These are phyloP conservation scores for Fagopyrum esculentum DNA, from an alignment of 148 eudicot genomes.

Conservation along the genomic window DNA sequence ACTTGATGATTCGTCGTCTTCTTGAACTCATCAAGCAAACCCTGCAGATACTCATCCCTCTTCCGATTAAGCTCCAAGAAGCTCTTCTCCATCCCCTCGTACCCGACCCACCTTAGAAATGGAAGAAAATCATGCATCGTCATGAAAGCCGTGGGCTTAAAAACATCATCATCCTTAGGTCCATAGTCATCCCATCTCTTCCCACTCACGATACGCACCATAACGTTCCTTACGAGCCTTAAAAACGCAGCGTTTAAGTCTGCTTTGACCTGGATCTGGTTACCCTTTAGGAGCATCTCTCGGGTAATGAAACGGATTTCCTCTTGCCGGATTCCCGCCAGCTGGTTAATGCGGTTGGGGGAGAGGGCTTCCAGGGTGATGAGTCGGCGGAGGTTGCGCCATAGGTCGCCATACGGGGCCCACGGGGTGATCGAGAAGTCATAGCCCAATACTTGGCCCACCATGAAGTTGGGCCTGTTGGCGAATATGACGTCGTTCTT, in stretches of 20 bases:
- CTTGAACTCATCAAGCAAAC: conserved; percentile 10
- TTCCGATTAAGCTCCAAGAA: conserved; percentile 9
- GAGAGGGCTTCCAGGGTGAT: conserved; percentile 26
- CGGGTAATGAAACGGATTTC: conserved; percentile 10
- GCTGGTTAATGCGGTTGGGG: conserved; percentile 18
- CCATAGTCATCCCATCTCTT: not conserved
- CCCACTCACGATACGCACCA: conserved; percentile 8
- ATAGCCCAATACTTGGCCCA: conserved; percentile 28
- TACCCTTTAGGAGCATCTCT: not conserved
- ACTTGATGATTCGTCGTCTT: conserved; percentile 16
- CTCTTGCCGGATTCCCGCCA: conserved; percentile 15
- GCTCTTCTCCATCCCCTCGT: conserved; percentile 14
- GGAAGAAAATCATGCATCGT: conserved; percentile 7
- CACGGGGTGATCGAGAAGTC: conserved; percentile 27
- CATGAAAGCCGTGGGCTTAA: conserved; percentile 10
- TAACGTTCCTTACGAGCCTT: not conserved
- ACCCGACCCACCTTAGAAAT: conserved; percentile 16
- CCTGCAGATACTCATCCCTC: conserved; percentile 12
- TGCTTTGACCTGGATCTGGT: not conserved
- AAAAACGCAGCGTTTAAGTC: not conserved
- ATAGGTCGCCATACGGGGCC: conserved; percentile 37
- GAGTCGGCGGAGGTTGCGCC: conserved; percentile 45
- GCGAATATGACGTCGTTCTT: conserved; percentile 38
- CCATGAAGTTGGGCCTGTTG: conserved; percentile 30
- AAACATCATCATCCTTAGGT: not conserved